Conservation (phyloP, 164 flowering plant species). For the Macadamia integrifolia region DNA sequence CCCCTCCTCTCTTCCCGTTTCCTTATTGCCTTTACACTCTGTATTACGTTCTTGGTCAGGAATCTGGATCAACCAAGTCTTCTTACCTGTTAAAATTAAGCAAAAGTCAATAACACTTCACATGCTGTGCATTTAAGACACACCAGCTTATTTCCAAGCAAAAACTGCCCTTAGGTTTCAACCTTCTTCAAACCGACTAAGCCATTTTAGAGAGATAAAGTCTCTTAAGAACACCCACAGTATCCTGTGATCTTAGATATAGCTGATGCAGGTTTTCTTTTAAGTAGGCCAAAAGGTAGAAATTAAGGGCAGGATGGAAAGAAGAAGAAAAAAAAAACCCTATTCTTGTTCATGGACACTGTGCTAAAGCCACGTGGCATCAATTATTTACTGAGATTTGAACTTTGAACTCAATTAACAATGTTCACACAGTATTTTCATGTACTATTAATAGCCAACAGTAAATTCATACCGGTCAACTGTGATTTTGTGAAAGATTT, state of each 20-base stretch:
- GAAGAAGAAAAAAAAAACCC: neutral
- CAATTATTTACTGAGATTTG: neutral
- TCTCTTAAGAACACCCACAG: no score
- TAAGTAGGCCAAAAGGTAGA: no score
- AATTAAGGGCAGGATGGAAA: no score
- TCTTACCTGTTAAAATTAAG: neutral
- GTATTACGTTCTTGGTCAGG: slow-evolving; percentile 10
- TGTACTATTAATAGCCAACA: no score
- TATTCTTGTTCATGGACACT: neutral
- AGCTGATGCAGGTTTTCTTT: no score
- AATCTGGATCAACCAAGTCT: neutral
- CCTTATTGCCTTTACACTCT: slow-evolving; percentile 21
- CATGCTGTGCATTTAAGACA: slow-evolving; percentile 25
- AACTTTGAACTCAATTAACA: no score
- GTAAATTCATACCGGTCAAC: no score
- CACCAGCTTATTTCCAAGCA: slow-evolving; percentile 19
- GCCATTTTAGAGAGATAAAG: no score
- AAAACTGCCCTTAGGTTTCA: neutral
- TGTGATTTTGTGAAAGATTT: no score
- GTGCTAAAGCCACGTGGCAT: neutral
- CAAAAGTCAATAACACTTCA: slow-evolving; percentile 15
- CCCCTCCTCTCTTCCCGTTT: neutral
- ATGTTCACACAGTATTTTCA: no score
- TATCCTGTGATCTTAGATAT: no score
- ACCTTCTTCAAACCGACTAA: no score